phyloP scores from a whole-genome alignment of 306 rosid species.

The Macrotyloma uniflorum region DNA sequence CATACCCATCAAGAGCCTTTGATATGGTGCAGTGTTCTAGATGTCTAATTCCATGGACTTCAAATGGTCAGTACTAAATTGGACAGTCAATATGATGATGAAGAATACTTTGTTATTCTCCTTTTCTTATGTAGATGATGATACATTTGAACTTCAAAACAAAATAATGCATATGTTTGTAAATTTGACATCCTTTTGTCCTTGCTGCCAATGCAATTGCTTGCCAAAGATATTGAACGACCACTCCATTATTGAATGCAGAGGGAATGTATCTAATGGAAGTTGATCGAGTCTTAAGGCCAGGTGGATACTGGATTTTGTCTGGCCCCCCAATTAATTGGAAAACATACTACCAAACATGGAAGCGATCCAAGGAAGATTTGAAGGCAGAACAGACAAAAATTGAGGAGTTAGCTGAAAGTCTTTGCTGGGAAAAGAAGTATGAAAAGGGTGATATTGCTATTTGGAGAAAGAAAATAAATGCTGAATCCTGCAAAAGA shows the following conservation, averaged over 20 bases:
- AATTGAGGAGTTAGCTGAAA: slow-evolving; percentile 81
- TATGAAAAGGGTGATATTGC: slow-evolving; percentile 98
- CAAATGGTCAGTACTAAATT: slow-evolving; percentile 67
- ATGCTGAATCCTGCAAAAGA: slow-evolving; percentile 69
- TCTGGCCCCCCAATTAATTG: slow-evolving; percentile 99
- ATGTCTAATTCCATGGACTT: slow-evolving; percentile 91
- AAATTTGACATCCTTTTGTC: background rate
- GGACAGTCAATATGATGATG: slow-evolving; percentile 20
- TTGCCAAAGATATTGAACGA: slow-evolving; percentile 8
- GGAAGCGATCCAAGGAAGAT: slow-evolving; percentile 90
- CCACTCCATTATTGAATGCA: slow-evolving; percentile 45
- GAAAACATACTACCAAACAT: slow-evolving; percentile 88
- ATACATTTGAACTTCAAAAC: slow-evolving; percentile 2
- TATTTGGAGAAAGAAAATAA: slow-evolving; percentile 76
- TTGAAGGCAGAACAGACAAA: slow-evolving; percentile 79
- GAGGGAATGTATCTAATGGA: slow-evolving; percentile 91
- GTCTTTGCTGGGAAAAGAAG: slow-evolving; percentile 97
- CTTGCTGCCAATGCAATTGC: slow-evolving; percentile 15
- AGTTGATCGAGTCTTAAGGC: slow-evolving; percentile 96
- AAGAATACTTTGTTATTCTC: slow-evolving; percentile 21
- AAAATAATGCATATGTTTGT: background rate
- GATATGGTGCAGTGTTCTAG: slow-evolving; percentile 99
- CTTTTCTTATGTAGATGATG: slow-evolving; percentile 21
- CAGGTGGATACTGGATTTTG: slow-evolving; percentile 95
- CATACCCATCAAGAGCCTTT: slow-evolving; percentile 90